phyloP scores from a whole-genome alignment of 2,329 filamentous ascomycete species.

The Aspergillus brasiliensis region DNA sequence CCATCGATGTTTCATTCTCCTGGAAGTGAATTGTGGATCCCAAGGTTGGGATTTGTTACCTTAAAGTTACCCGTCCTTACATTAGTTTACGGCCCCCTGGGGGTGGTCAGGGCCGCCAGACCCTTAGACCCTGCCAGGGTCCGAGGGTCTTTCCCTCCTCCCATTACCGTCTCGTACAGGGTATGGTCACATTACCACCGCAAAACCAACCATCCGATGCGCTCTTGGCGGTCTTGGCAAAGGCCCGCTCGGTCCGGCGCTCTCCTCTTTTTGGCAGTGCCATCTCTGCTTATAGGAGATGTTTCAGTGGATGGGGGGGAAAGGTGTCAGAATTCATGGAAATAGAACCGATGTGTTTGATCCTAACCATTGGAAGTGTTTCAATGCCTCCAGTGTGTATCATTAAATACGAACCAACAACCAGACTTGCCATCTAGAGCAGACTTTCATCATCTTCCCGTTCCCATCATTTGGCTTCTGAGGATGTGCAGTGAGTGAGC shows the following conservation, averaged over 20 bases:
- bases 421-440: not conserved
- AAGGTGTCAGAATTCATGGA: not conserved
- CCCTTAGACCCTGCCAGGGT: conserved; percentile 1
- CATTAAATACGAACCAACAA: not conserved
- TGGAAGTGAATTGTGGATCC: not conserved
- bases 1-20: not conserved
- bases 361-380: not conserved
- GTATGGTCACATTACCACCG: not conserved
- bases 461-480: not conserved
- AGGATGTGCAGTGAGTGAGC: not conserved
- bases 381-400: not conserved
- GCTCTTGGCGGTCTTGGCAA: not conserved
- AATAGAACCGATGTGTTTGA: not conserved
- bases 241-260: not conserved
- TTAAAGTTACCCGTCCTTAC: not conserved
- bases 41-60: not conserved
- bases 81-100: not conserved
- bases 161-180: not conserved
- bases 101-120: not conserved
- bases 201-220: too few species aligned
- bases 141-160: not conserved
- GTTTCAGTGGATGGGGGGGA: not conserved
- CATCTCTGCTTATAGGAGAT: not conserved
- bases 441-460: not conserved
- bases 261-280: not conserved